Evolutionary conservation across 2,329 filamentous ascomycete genomes (phyloP).

Genomic region (Fusarium nanum): DNA sequence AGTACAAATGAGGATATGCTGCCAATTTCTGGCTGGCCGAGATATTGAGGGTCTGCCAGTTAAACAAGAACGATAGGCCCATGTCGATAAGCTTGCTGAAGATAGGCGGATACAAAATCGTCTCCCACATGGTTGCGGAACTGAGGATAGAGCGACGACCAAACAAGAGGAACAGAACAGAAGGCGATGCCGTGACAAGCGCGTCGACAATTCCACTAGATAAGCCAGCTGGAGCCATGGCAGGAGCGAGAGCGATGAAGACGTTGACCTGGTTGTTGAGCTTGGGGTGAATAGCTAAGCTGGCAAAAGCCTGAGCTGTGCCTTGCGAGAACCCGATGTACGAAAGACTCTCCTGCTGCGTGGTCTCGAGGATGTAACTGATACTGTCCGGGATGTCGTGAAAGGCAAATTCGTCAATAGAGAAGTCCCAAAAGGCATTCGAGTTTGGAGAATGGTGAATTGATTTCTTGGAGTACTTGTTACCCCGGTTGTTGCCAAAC

Average conservation of each 20-base stretch:
- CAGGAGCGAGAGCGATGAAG: conserved; percentile 94
- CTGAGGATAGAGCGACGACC: conserved; percentile 90
- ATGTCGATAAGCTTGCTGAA: conserved; percentile 90
- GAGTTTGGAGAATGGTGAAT: conserved; percentile 79
- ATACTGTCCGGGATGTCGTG: conserved; percentile 97
- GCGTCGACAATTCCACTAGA: conserved; percentile 92
- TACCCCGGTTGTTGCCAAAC: conserved; percentile 97
- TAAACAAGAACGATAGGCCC: conserved; percentile 84
- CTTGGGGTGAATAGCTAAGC: conserved; percentile 89
- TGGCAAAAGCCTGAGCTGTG: conserved; percentile 95
- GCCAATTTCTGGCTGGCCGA: conserved; percentile 89
- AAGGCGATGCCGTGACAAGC: conserved; percentile 91
- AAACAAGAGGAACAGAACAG: conserved; percentile 92
- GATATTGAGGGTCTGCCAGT: conserved; percentile 90
- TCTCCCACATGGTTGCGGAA: conserved; percentile 97
- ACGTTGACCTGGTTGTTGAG: conserved; percentile 95
- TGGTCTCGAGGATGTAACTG: conserved; percentile 87
- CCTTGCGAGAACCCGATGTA: conserved; percentile 99
- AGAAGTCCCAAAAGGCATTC: conserved; percentile 93
- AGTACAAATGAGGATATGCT: conserved; percentile 95
- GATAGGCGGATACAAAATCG: conserved; percentile 91
- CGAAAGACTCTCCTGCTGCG: conserved; percentile 83
- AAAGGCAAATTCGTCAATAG: conserved; percentile 98
- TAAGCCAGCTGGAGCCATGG: conserved; percentile 93
- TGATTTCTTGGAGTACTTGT: conserved; percentile 99